phyloP scores from a whole-genome alignment of 1,284 basidiomycete species.

The Ganoderma multipileum region DNA sequence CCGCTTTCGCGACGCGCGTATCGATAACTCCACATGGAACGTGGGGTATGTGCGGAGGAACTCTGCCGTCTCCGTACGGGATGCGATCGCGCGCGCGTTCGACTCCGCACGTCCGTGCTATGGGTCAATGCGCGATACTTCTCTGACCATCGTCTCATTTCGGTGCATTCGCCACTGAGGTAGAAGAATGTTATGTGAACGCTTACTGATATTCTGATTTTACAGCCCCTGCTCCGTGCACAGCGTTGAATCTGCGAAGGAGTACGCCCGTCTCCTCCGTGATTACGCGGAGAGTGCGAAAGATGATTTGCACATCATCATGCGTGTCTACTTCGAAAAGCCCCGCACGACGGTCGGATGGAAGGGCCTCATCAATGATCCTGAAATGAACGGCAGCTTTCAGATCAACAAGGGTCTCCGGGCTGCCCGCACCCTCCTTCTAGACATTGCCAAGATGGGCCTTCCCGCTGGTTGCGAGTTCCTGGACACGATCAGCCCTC shows the following conservation, averaged over 20 bases:
- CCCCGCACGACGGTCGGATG: slow-evolving; percentile 97
- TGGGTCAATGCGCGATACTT: not conserved
- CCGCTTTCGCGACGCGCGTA: not conserved
- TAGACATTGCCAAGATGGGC: slow-evolving; percentile 88
- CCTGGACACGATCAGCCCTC: slow-evolving; percentile 88
- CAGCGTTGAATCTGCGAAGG: slow-evolving; percentile 83
- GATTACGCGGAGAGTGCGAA: slow-evolving; percentile 83
- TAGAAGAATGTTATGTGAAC: not conserved
- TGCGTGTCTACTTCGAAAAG: slow-evolving; percentile 98
- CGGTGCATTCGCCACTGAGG: not conserved
- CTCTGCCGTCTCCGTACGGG: not conserved
- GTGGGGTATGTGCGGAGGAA: not conserved
- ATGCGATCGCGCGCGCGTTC: not conserved
- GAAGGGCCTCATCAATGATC: slow-evolving; percentile 99
- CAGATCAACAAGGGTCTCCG: slow-evolving; percentile 97
- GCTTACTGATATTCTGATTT: slow-evolving; percentile 10
- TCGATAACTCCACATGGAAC: not conserved
- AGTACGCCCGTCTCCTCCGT: slow-evolving; percentile 83
- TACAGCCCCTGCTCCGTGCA: slow-evolving; percentile 92
- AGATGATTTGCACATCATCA: slow-evolving; percentile 93
- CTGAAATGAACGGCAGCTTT: slow-evolving; percentile 85
- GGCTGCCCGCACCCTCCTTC: slow-evolving; percentile 87
- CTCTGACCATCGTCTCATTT: not conserved
- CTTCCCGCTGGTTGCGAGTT: slow-evolving; percentile 91
- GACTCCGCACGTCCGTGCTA: not conserved